A percentile compares a stretch with the other conserved stretches of the same genome.
These are phyloP conservation scores for Ustilago loliicola DNA, from an alignment of 1,284 basidiomycete genomes.

Conservation along the genomic window DNA sequence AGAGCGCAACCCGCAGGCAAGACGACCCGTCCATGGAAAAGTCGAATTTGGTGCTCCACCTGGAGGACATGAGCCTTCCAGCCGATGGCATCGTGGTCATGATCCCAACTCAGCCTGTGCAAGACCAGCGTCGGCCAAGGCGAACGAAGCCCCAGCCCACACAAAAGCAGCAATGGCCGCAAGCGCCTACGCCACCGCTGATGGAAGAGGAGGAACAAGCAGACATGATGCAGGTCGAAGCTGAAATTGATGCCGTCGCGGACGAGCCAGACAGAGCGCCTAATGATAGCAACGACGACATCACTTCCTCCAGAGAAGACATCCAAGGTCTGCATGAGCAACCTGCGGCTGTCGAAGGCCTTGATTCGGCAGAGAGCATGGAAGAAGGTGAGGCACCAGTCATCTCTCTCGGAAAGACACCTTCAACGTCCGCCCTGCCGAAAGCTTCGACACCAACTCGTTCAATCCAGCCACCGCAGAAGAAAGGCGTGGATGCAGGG, in stretches of 20 bases:
- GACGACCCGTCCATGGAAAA: neutral
- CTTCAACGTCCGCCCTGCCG: neutral
- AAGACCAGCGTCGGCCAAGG: neutral
- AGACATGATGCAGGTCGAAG: constrained; percentile 30
- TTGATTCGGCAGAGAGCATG: neutral
- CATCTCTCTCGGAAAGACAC: neutral
- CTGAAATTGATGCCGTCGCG: constrained; percentile 6
- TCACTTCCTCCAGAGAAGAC: neutral
- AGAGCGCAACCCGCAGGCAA: neutral
- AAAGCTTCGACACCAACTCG: neutral
- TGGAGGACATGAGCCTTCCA: constrained; percentile 9
- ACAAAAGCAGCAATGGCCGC: constrained; percentile 18
- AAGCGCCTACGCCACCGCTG: constrained; percentile 22
- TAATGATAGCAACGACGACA: neutral
- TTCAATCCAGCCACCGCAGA: neutral
- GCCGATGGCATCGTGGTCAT: constrained; percentile 33
- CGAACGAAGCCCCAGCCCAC: neutral
- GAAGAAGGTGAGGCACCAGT: neutral
- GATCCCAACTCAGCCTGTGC: constrained; percentile 1
- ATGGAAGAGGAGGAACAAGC: constrained; percentile 36
- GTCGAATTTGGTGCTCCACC: neutral
- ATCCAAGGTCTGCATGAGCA: neutral
- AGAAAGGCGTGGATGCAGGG: constrained; percentile 21
- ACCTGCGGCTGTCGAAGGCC: neutral
- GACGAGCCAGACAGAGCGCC: neutral